Evolutionary conservation across 495 filamentous ascomycete species (phyloP), one percentile per base, ranked within the genome.

Genomic region (Collariella sp.): DNA sequence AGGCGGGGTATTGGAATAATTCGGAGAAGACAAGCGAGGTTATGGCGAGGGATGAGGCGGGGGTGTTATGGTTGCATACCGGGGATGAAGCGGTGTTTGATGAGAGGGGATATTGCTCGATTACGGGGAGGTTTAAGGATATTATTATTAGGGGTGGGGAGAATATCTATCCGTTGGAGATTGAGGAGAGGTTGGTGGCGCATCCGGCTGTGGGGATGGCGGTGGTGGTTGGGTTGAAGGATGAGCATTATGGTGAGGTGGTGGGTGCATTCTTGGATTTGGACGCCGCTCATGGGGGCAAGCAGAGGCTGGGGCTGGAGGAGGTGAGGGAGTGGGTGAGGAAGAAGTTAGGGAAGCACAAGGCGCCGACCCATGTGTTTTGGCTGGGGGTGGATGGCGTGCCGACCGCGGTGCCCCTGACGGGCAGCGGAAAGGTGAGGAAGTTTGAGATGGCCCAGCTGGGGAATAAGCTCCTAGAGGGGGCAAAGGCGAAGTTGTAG

Each of bases 61-160:
- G 83, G 0, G 71, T 78, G 13, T 63, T 79, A 35, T 87, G 84
- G 84, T 59, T 87, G 55, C 78, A 79, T 57, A 86, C 84, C 0
- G 84, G 84, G 20, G 84, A 87, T 57, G 83, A 87, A 67, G 84
- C 81, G 1, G 72, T 80, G 0, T 84, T 87, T 60, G 78, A 83
- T 55, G 74, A 78, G 20, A 65, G 78, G 29, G 83, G 84, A 4
- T 82, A 83, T 59, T 84, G 80, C 58, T 73, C 68, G 12, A 85
- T 88, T 56, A 84, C 79, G 1, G 82, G 82, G 0, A 54, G 81
- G 34, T 81, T 83, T 58, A 85, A 84, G 70, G 82, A 85, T 55
- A 77, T 85, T 34, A 82, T 83, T 57, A 85, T 84, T 52, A 63
- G 82, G 50, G 76, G 76, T 77, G 76, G 76, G 45, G 76, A 79